Evolutionary conservation across 1,284 basidiomycete species (phyloP).

Genomic region (Bjerkandera adusta): DNA sequence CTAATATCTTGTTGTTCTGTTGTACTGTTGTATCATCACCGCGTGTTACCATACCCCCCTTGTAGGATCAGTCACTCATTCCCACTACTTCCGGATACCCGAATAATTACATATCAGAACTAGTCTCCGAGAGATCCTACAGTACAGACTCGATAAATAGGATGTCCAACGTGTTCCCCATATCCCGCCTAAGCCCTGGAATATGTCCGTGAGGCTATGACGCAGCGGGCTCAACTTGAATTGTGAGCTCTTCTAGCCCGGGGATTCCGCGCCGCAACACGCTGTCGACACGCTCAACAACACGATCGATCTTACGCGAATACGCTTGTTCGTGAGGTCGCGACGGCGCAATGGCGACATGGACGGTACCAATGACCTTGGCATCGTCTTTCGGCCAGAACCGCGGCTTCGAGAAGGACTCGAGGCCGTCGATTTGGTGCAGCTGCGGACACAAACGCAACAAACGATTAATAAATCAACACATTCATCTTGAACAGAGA

Average conservation of each 20-base stretch:
- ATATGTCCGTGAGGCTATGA: no score
- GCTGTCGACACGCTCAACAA: conserved; percentile 73
- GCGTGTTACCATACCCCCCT: no score
- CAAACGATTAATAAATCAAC: background rate
- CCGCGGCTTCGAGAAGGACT: conserved; percentile 76
- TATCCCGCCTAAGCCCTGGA: no score
- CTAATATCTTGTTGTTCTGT: no score
- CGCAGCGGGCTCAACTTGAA: conserved; percentile 67
- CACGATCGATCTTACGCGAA: conserved; percentile 64
- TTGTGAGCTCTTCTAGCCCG: conserved; percentile 82
- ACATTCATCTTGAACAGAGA: background rate
- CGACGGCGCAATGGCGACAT: conserved; percentile 72
- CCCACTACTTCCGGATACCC: no score
- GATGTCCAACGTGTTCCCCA: no score
- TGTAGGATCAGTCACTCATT: no score
- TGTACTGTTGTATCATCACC: no score
- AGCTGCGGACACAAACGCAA: background rate
- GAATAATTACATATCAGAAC: no score
- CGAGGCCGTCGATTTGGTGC: conserved; percentile 60
- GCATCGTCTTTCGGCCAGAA: conserved; percentile 97
- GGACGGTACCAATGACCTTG: conserved; percentile 86
- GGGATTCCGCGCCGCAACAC: conserved; percentile 69
- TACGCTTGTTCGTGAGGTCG: conserved; percentile 46
- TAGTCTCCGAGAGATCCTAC: no score
- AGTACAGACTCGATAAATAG: no score